Percentiles rank a stretch among this genome's conserved stretches.
Evolutionary conservation across 1,139 yeast species (phyloP).

Genomic region (Debaryomyces fabryi): DNA sequence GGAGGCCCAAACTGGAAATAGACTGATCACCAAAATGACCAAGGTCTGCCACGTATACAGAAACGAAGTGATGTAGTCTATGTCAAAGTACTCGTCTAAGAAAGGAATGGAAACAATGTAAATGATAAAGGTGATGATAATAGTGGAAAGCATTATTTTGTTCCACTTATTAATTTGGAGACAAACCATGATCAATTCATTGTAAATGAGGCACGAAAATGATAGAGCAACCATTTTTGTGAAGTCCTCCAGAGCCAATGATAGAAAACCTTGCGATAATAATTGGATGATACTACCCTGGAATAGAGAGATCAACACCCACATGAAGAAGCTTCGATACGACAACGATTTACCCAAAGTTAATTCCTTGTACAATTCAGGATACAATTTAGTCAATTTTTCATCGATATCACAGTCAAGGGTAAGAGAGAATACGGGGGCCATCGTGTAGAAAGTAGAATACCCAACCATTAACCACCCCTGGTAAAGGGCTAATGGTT

Average conservation of each 20-base stretch:
- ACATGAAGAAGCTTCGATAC: conserved; percentile 83
- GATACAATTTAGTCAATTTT: conserved; percentile 84
- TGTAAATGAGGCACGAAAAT: conserved; percentile 76
- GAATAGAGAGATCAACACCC: conserved; percentile 85
- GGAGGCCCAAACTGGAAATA: conserved; percentile 88
- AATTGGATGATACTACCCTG: conserved; percentile 88
- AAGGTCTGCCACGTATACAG: conserved; percentile 71
- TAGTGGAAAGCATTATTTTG: conserved; percentile 71
- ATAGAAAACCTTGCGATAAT: conserved; percentile 73
- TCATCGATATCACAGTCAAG: conserved; percentile 92
- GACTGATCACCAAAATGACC: conserved; percentile 66
- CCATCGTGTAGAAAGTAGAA: conserved; percentile 97
- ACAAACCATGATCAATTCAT: conserved; percentile 93
- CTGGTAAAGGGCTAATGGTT: conserved; percentile 90
- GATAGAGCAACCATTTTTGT: conserved; percentile 82
- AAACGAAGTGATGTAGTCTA: conserved; percentile 60
- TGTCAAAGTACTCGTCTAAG: conserved; percentile 79
- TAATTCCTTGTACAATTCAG: conserved; percentile 91
- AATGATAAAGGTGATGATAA: conserved; percentile 66
- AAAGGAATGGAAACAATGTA: conserved; percentile 81
- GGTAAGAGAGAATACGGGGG: conserved; percentile 93
- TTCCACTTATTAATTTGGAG: conserved; percentile 92
- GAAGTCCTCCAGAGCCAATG: conserved; percentile 58
- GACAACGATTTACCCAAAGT: conserved; percentile 87
- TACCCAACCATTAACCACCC: conserved; percentile 99